Evolutionary conservation across 306 rosid genomes (phyloP).

Genomic region (Acacia acuminata): DNA sequence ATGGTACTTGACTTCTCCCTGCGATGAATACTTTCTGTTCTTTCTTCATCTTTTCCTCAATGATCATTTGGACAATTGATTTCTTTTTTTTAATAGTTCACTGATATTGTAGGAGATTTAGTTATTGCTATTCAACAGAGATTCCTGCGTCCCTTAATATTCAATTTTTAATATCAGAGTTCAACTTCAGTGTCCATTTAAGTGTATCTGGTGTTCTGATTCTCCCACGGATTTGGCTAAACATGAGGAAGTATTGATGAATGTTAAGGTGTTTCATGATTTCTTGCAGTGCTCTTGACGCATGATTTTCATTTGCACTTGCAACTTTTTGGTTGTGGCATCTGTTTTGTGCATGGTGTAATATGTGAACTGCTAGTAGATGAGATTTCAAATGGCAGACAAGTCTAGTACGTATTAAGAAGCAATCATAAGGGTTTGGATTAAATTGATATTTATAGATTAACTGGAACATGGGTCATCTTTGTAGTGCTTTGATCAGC

Average conservation of each 20-base stretch:
- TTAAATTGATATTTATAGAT: too few relatives aligned
- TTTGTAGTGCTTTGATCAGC: background rate
- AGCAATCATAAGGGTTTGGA: background rate
- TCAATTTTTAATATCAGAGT: background rate
- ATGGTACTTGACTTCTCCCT: slow-evolving; percentile 74
- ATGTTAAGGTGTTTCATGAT: background rate
- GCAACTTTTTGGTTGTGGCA: background rate
- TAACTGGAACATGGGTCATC: background rate
- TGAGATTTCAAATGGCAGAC: background rate
- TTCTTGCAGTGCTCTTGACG: background rate
- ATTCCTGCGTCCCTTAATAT: background rate
- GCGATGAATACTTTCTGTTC: slow-evolving; percentile 41
- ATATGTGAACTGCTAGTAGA: background rate
- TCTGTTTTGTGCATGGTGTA: background rate
- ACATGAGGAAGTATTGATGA: background rate
- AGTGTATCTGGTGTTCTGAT: background rate
- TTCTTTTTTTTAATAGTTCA: background rate
- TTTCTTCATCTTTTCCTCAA: background rate
- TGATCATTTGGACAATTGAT: background rate
- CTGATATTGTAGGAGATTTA: background rate
- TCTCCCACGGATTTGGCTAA: background rate
- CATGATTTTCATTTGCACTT: background rate
- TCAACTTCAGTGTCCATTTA: background rate
- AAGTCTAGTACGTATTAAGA: background rate
- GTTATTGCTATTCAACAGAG: background rate